Conservation (phyloP, 2,329 filamentous ascomycete genomes). For the Claviceps sp. region DNA sequence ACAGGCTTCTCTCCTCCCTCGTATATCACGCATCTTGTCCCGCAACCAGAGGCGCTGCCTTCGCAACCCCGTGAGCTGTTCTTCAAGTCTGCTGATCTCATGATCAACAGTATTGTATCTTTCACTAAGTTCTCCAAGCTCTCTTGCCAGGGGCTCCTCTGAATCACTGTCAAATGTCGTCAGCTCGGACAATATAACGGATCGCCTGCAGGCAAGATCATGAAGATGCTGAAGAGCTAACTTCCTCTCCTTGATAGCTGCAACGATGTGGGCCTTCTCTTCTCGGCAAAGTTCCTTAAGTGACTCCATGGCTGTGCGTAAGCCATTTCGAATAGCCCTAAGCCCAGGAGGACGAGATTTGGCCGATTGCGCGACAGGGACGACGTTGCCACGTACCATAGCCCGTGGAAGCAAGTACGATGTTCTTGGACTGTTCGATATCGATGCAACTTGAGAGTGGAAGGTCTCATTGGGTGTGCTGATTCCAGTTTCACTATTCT, state of each 20-base stretch:
- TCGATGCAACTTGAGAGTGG: conserved; percentile 25
- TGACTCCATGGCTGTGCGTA: conserved; percentile 49
- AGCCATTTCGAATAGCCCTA: conserved; percentile 47
- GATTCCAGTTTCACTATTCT: conserved; percentile 26
- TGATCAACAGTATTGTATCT: conserved; percentile 40
- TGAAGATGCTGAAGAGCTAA: conserved; percentile 45
- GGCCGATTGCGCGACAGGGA: conserved; percentile 47
- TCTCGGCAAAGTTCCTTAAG: conserved; percentile 54
- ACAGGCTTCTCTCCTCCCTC: conserved; percentile 55
- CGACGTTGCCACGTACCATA: conserved; percentile 32
- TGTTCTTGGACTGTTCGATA: conserved; percentile 25
- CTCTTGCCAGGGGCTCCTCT: conserved; percentile 43
- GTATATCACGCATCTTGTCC: conserved; percentile 46
- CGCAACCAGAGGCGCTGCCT: conserved; percentile 45
- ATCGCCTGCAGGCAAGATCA: conserved; percentile 34
- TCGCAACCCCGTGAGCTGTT: conserved; percentile 47
- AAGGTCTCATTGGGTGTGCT: conserved; percentile 27
- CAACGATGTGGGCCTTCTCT: conserved; percentile 47
- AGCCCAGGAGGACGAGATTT: conserved; percentile 38
- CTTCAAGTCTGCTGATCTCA: conserved; percentile 54
- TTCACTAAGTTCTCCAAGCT: conserved; percentile 44
- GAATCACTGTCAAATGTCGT: conserved; percentile 39
- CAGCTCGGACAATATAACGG: conserved; percentile 38
- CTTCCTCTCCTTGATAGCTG: conserved; percentile 42
- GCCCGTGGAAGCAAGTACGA: conserved; percentile 28